phyloP scores from a whole-genome alignment of 371 early-diverging fungal genomes.

The Funneliformis caledonium region DNA sequence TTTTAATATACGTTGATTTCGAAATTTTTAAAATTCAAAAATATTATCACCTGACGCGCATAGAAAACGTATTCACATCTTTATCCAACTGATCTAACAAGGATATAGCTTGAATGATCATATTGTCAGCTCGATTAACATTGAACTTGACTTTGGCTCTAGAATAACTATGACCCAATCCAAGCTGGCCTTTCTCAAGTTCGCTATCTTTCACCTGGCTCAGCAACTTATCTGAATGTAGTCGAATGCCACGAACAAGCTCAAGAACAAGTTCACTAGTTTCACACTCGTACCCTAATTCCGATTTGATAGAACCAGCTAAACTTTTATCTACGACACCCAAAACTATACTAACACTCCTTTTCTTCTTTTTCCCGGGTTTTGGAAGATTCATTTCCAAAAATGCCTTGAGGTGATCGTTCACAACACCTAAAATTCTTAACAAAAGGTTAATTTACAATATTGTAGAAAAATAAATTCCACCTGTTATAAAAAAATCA shows the following conservation, averaged over 20 bases:
- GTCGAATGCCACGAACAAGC: conserved; percentile 90
- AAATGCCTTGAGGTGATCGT: conserved; percentile 86
- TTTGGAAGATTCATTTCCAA: conserved; percentile 93
- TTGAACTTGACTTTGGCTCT: conserved; percentile 99
- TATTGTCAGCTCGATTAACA: conserved; percentile 93
- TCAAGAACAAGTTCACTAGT: conserved; percentile 85
- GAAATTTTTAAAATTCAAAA: neutral
- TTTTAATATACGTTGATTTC: conserved; percentile 25
- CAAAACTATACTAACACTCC: conserved; percentile 69
- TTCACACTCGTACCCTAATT: conserved; percentile 78
- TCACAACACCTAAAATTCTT: conserved; percentile 68
- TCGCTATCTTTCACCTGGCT: conserved; percentile 90
- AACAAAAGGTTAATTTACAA: neutral
- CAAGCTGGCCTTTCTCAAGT: conserved; percentile 91
- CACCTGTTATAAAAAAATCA: conserved; percentile 36
- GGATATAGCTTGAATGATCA: conserved; percentile 95
- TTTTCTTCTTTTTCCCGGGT: conserved; percentile 75
- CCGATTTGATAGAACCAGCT: conserved; percentile 85
- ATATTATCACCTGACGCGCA: conserved; percentile 85
- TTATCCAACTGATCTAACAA: conserved; percentile 94
- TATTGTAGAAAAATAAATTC: neutral
- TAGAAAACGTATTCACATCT: conserved; percentile 96
- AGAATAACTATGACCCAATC: conserved; percentile 97
- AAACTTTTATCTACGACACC: conserved; percentile 95
- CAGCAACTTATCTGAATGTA: conserved; percentile 89